Evolutionary conservation across 148 eudicot species (phyloP), one percentile per base, ranked within the genome.

Genomic region (Selenicereus undatus): DNA sequence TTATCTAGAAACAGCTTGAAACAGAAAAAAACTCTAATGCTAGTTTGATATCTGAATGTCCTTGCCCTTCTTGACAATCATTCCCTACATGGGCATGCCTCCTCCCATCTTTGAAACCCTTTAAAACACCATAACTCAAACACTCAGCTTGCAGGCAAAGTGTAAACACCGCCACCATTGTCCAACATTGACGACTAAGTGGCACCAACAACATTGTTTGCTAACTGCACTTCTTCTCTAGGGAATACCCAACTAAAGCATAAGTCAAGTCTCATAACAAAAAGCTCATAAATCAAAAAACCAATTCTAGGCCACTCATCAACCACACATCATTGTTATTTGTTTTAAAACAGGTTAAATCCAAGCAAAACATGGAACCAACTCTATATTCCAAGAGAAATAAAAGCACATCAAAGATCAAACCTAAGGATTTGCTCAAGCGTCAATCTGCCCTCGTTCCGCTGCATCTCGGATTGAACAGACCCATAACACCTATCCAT

Each of bases 381-480:
- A n/a, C 21, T 51, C 43, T 39, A 39, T 13, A 50, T 29, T 50
- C 65, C 22, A 45, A 24, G 10, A 21, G 24, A 73, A 12, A 43
- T 42, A 9, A 11, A 27, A 66, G 29, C 36, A 13, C 30, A 26
- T 66, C 4, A 11, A 66, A 66, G 16, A 66, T 66, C 62, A 62
- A 84, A 95, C 99, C 99, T 93, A 85, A 95, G 92, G 75, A 95
- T 95, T 84, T 95, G 99, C 88, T 93, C 97, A 30, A 95, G 98
- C 11, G 99, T 93, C 80, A 95, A 91, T 16, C 99, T 76, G 21
- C 99, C 97, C 83, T 89, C 94, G 74, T 95, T 95, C 0, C 88
- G 87, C 85, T 82, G 89, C 97, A 95, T 95, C 84, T 90, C 99
- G 1, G 95, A 92, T 82, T 86, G 88, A 17, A 95, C 91, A 6